Evolutionary conservation across 2,329 filamentous ascomycete genomes (phyloP), one percentile per base, ranked within the genome.

Genomic region (Tolypocladium inflatum): DNA sequence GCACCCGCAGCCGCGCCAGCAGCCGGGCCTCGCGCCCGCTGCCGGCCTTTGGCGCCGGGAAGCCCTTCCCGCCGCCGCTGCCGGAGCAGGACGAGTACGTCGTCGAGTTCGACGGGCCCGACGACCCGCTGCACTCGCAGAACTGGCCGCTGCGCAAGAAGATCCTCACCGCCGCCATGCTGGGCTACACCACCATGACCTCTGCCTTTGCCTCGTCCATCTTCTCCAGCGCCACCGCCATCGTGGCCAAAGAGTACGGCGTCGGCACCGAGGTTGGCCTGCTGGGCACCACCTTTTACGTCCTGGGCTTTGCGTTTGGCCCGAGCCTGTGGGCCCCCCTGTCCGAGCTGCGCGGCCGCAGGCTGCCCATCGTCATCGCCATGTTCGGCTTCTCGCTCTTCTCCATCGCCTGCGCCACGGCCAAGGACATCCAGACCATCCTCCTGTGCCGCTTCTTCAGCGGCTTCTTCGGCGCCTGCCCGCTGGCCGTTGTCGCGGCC

Each of bases 81-180:
- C 88, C 88, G 2, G 83, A 85, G 17, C 79, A 81, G 64, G 89
- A 92, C 65, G 84, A 89, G 62, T 93, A 92, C 67, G 88, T 91
- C 0, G 89, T 92, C 50, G 89, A 91, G 71, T 96, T 96, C 67
- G 87, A 92, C 64, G 91, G 91, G 0, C 87, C 85, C 1, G 80
- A 91, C 62, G 91, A 96, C 66, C 91, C 91, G 2, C 68, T 92
- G 60, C 91, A 96, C 71, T 88, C 90, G 1, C 89, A 93, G 74
- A 96, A 96, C 70, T 96, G 91, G 91, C 80, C 88, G 0, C 67
- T 89, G 57, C 82, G 76, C 68, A 92, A 89, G 77, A 96, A 96
- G 84, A 55, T 91, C 43, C 65, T 82, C 5, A 89, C 86, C 0
- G 83, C 85, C 23, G 78, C 79, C 45, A 86, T 91, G 65, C 76